Percentiles rank a stretch among this genome's conserved stretches.
These are phyloP conservation scores for Naganishia vaughanmartiniae DNA, from an alignment of 768 basidiomycete genomes.

Conservation along the genomic window DNA sequence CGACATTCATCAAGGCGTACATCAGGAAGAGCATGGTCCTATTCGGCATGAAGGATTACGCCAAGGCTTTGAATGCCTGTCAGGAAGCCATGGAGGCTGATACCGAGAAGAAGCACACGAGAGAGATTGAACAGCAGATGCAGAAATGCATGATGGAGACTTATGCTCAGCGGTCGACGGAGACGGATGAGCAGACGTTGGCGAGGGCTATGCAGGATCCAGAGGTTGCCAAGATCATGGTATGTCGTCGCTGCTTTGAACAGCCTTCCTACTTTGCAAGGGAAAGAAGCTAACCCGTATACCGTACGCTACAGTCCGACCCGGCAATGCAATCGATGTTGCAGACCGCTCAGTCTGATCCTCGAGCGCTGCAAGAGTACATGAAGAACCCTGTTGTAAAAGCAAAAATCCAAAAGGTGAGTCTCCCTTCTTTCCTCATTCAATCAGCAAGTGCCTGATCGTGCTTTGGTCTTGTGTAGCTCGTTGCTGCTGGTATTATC, in stretches of 20 bases:
- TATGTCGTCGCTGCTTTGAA: background rate
- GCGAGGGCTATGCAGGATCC: constrained; percentile 96
- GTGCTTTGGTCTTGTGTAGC: constrained; percentile 30
- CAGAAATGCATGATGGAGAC: constrained; percentile 76
- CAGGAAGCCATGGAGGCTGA: constrained; percentile 75
- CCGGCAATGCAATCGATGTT: constrained; percentile 89
- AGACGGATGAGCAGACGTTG: constrained; percentile 88
- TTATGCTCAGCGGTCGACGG: constrained; percentile 71
- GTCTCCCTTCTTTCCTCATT: background rate
- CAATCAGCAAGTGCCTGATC: background rate
- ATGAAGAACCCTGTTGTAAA: constrained; percentile 79
- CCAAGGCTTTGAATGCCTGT: constrained; percentile 76
- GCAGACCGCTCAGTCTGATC: constrained; percentile 88
- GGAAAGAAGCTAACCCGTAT: background rate
- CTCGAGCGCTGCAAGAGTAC: constrained; percentile 85
- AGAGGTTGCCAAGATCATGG: constrained; percentile 63
- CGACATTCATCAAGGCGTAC: constrained; percentile 89
- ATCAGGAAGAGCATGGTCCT: constrained; percentile 86
- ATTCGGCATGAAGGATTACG: constrained; percentile 84
- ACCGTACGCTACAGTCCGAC: constrained; percentile 55
- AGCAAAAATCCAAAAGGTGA: constrained; percentile 72
- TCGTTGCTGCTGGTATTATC: constrained; percentile 90
- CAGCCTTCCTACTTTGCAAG: background rate
- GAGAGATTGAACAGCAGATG: constrained; percentile 78
- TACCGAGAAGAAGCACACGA: constrained; percentile 72